Evolutionary conservation across 345 rosid species (phyloP).

Genomic region (Populus davidiana): DNA sequence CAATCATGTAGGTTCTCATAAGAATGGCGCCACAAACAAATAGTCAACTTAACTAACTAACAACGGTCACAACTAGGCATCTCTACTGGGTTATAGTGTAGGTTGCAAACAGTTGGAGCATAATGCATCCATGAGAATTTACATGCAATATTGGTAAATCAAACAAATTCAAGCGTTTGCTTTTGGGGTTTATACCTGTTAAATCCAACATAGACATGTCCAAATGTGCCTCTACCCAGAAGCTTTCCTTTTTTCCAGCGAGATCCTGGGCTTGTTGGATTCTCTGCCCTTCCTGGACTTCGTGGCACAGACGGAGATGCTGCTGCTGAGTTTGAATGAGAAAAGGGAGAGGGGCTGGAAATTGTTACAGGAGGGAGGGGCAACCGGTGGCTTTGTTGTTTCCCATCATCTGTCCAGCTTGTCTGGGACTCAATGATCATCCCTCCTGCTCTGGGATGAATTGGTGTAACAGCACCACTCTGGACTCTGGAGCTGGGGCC

Average conservation of each 20-base stretch:
- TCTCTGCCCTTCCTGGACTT: conserved; percentile 89
- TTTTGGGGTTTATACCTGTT: conserved; percentile 45
- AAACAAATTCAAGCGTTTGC: not conserved
- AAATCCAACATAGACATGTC: conserved; percentile 72
- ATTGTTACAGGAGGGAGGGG: conserved; percentile 85
- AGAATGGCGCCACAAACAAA: not conserved
- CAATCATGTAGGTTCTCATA: not conserved
- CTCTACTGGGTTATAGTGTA: not conserved
- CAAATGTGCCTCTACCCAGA: conserved; percentile 81
- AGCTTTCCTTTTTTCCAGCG: conserved; percentile 74
- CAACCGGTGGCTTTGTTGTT: conserved; percentile 77
- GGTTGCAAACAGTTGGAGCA: not conserved
- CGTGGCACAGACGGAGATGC: conserved; percentile 94
- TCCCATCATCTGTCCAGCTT: conserved; percentile 73
- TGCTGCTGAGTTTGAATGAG: conserved; percentile 81
- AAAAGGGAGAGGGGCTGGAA: conserved; percentile 71
- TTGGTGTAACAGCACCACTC: conserved; percentile 97
- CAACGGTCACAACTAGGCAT: not conserved
- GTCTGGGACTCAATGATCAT: conserved; percentile 60
- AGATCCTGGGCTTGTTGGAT: conserved; percentile 58
- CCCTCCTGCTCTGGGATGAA: conserved; percentile 90
- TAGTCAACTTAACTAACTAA: too few species aligned
- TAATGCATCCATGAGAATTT: not conserved
- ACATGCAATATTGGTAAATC: not conserved
- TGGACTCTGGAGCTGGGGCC: conserved; percentile 97